These are phyloP conservation scores for Fusarium nodosum DNA, from an alignment of 2,329 filamentous ascomycete genomes.

Conservation along the genomic window DNA sequence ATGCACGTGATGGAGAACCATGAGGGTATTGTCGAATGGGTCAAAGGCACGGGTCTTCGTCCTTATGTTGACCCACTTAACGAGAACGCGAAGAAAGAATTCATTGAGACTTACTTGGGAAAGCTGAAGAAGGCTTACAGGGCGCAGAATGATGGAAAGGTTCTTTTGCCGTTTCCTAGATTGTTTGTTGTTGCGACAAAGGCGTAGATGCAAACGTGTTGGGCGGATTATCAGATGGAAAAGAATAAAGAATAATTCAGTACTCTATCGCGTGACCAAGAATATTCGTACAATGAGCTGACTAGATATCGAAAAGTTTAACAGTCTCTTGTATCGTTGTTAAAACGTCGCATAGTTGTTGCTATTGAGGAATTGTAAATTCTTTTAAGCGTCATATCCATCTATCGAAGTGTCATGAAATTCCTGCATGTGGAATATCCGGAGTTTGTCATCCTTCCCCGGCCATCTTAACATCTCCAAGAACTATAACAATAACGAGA, in stretches of 20 bases:
- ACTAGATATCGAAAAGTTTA: no score
- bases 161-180: constrained; percentile 68
- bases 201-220: background rate
- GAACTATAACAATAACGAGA: background rate
- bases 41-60: constrained; percentile 68
- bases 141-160: constrained; percentile 62
- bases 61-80: constrained; percentile 66
- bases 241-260: background rate
- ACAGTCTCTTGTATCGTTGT: background rate
- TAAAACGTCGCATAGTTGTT: background rate
- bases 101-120: constrained; percentile 62
- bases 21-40: constrained; percentile 69
- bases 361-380: background rate
- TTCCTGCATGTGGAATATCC: constrained; percentile 14
- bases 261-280: rapidly evolving
- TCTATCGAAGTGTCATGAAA: background rate
- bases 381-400: background rate
- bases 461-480: background rate
- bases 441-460: constrained; percentile 38
- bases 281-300: no score
- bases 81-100: constrained; percentile 58
- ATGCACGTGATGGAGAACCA: constrained; percentile 64
- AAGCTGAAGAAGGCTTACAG: constrained; percentile 61
- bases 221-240: rapidly evolving
- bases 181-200: constrained; percentile 65